These are phyloP conservation scores for Hebeloma cylindrosporum DNA, from an alignment of 768 basidiomycete genomes.

Conservation along the genomic window DNA sequence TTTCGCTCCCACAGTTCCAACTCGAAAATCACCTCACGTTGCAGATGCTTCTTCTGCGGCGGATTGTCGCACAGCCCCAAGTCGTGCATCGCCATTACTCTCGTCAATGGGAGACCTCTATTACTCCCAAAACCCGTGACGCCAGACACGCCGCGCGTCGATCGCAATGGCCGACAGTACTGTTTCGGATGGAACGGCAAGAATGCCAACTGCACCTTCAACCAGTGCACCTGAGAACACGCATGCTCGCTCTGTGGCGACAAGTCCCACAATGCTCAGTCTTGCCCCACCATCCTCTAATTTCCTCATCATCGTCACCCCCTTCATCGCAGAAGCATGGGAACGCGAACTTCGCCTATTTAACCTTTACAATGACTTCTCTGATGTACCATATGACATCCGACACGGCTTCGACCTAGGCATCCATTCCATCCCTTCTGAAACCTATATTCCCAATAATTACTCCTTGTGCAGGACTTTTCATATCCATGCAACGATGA, in stretches of 20 bases:
- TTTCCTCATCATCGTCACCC: conserved; percentile 23
- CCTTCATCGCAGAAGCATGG: conserved; percentile 23
- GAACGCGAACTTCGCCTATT: conserved; percentile 4
- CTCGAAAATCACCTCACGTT: no score
- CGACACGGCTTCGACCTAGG: conserved; percentile 26
- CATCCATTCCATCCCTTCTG: conserved; percentile 1
- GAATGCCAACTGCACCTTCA: conserved; percentile 3
- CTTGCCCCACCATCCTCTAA: conserved; percentile 14
- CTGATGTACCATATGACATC: conserved; percentile 23
- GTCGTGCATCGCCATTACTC: conserved; percentile 2
- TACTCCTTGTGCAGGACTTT: conserved; percentile 32
- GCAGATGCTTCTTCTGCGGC: conserved; percentile 17
- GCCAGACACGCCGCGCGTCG: no score
- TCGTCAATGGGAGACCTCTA: conserved; percentile 9
- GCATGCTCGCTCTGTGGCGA: conserved; percentile 20
- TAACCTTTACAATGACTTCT: conserved; percentile 14
- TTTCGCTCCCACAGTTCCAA: neutral
- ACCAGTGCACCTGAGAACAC: conserved; percentile 8
- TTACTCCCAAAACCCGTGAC: neutral
- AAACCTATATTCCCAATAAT: conserved; percentile 23
- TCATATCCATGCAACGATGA: conserved; percentile 28
- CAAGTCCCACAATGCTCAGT: conserved; percentile 16
- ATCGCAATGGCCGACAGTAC: conserved; percentile 8
- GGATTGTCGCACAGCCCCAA: conserved; percentile 8
- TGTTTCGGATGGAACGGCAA: conserved; percentile 19